phyloP scores from a whole-genome alignment of 352 stramenopile genomes.

The Plasmopara halstedii region DNA sequence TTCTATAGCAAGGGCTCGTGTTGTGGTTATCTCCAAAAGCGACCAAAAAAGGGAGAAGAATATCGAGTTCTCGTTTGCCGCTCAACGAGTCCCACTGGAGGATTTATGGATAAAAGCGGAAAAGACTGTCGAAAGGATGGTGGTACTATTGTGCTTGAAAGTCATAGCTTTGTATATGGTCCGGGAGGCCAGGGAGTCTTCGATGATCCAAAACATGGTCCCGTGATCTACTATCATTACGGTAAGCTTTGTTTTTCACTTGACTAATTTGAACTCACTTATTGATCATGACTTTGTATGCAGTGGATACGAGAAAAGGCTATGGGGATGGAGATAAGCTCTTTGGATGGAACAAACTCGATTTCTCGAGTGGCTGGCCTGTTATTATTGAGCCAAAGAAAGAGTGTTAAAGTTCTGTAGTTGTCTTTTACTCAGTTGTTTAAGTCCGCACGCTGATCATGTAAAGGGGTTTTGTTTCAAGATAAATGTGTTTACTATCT shows the following conservation, averaged over 20 bases:
- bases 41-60: constrained; percentile 34
- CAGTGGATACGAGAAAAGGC: constrained; percentile 38
- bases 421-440: no score
- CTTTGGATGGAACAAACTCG: constrained; percentile 47
- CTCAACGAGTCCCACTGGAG: constrained; percentile 24
- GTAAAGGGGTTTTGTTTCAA: no score
- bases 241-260: constrained; percentile 14
- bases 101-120: constrained; percentile 33
- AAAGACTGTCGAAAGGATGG: constrained; percentile 29
- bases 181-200: constrained; percentile 41
- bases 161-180: constrained; percentile 34
- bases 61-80: constrained; percentile 41
- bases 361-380: constrained; percentile 41
- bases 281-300: not conserved
- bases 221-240: constrained; percentile 51
- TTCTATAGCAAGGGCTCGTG: constrained; percentile 39
- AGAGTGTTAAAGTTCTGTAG: no score
- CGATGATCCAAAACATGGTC: constrained; percentile 31
- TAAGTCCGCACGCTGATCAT: no score
- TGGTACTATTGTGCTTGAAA: constrained; percentile 37
- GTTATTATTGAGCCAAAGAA: no score
- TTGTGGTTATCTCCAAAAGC: constrained; percentile 21
- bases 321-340: constrained; percentile 42
- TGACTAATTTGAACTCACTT: not conserved
- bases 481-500: no score